Evolutionary conservation across 2,329 filamentous ascomycete genomes (phyloP), one percentile per base, ranked within the genome.

Genomic region (Sarocladiaceae sp.): DNA sequence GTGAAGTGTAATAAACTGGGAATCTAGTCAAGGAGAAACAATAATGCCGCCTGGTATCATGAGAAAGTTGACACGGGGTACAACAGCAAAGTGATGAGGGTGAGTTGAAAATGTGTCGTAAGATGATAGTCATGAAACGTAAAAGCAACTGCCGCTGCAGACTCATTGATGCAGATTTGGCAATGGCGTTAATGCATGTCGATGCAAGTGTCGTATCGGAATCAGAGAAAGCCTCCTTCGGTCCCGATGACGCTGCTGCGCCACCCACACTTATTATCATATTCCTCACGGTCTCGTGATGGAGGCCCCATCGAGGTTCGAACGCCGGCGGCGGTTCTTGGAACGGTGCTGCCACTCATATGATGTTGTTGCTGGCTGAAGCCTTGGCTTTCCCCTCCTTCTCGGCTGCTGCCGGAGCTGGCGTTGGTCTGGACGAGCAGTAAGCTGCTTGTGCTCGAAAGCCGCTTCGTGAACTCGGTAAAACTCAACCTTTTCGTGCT

Each of bases 361-460:
- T 20, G 26, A n/a, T 20, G 40, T 7, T 32, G 27, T 23, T 56
- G 50, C 43, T 69, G 66, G 48, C 55, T 61, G 50, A 64, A 68
- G n/a, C 60, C 61, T 26, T 60, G 58, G 51, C 62, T 67, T 56
- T 65, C 70, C 43, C 55, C 55, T 57, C 70, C 73, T 45, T 65
- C 63, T 44, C 68, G 62, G 56, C 68, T 73, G 62, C 72, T 76
- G 49, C 62, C 61, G 47, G 61, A 62, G 54, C 68, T 70, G 47
- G 67, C 65, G 56, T 79, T 79, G 48, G 74, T 74, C 63, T 80
- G 75, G 45, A 79, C 68, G 35, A 81, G 65, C 44, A 82, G 64
- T 55, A 80, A 61, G 58, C 73, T 80, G 56, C 74, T 80, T 43
- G 76, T 80, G 57, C 73, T 80, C 52, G 76, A 81, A 44, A 82